A percentile compares a stretch with the other conserved stretches of the same genome.
Conservation (phyloP, 352 stramenopile species). For the Saprolegnia diclina region DNA sequence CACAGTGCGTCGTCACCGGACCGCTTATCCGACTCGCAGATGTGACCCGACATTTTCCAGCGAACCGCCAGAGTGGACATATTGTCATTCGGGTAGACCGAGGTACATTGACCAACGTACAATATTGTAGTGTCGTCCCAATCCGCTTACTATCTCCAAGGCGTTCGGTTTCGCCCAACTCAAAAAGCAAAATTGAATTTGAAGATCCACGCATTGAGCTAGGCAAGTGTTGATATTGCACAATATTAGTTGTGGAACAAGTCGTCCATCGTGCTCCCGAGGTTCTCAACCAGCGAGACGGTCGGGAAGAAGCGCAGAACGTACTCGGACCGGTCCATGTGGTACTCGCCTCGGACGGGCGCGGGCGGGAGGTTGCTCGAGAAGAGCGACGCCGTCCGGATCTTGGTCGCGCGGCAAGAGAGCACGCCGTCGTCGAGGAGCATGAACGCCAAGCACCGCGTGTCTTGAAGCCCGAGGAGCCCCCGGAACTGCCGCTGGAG, state of each 20-base stretch:
- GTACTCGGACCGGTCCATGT: conserved; percentile 42
- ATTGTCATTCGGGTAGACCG: no score
- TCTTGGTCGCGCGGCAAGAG: conserved; percentile 39
- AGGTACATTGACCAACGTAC: no score
- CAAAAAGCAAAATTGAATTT: not conserved
- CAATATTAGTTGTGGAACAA: not conserved
- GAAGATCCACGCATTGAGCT: no score
- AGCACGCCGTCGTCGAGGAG: conserved; percentile 54
- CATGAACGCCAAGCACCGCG: conserved; percentile 60
- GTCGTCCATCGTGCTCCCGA: conserved; percentile 39
- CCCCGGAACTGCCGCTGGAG: conserved; percentile 70
- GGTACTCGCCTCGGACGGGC: conserved; percentile 8
- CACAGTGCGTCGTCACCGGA: not conserved
- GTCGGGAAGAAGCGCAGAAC: conserved; percentile 67
- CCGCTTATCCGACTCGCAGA: no score
- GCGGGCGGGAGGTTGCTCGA: not conserved
- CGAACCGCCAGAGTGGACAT: no score
- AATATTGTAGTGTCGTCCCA: no score
- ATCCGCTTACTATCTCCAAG: no score
- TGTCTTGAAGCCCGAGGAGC: conserved; percentile 62
- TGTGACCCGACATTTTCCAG: no score
- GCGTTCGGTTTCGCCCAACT: no score
- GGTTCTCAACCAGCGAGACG: conserved; percentile 69
- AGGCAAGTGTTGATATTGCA: no score
- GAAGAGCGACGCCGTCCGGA: not conserved